Conservation (phyloP, 2,329 filamentous ascomycete genomes). For the Emergomyces africanus region DNA sequence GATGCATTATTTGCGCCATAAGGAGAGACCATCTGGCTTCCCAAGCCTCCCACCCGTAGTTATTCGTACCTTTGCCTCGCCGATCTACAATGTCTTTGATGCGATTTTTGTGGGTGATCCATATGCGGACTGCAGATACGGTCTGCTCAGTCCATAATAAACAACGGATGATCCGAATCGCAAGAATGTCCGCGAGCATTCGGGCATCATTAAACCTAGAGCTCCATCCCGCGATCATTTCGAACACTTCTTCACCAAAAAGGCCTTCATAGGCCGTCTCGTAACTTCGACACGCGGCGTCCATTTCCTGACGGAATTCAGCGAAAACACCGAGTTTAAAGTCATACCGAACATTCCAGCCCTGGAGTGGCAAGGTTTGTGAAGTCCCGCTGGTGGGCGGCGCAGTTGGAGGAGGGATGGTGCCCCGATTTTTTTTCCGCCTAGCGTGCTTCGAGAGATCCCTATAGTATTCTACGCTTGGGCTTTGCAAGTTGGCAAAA, state of each 20-base stretch:
- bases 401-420: conserved; percentile 65
- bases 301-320: conserved; percentile 88
- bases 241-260: conserved; percentile 70
- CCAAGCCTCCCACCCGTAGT: conserved; percentile 93
- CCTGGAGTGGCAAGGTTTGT: conserved; percentile 68
- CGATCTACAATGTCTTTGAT: conserved; percentile 68
- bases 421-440: conserved; percentile 71
- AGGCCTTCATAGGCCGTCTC: conserved; percentile 77
- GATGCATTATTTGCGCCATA: conserved; percentile 48
- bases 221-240: conserved; percentile 80
- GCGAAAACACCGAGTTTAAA: conserved; percentile 85
- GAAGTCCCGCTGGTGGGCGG: conserved; percentile 75
- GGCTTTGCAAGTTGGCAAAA: conserved; percentile 57
- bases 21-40: conserved; percentile 58
- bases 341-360: conserved; percentile 91
- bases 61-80: conserved; percentile 70
- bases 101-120: conserved; percentile 63
- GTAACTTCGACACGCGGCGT: conserved; percentile 72
- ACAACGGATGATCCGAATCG: conserved; percentile 70
- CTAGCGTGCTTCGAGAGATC: conserved; percentile 86
- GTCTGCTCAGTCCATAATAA: conserved; percentile 67
- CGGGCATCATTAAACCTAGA: conserved; percentile 87
- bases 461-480: conserved; percentile 78
- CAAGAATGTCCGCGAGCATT: conserved; percentile 67
- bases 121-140: conserved; percentile 66